Evolutionary conservation across 306 rosid genomes (phyloP), one percentile per base, ranked within the genome.

Genomic region (Cotoneaster glaucophyllus): DNA sequence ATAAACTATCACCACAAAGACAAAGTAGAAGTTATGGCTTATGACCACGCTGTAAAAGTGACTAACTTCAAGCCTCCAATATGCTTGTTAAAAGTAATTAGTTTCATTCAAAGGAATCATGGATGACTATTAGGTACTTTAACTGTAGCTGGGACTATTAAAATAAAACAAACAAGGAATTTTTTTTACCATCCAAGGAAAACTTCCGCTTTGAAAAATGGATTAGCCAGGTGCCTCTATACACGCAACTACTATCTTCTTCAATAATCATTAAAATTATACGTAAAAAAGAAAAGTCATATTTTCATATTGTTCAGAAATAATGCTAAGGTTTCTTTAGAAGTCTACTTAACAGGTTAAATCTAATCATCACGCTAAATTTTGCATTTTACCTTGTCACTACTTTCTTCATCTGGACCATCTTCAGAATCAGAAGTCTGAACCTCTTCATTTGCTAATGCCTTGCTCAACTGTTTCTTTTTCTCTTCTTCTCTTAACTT

Each of bases 401-500:
- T 74, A 70, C 73, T 85, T 71, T 89, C 92, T 77, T 68, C 83
- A 19, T 92, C 90, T 17, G 79, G 80, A 74, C 67, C 88, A 69
- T 77, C 84, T 54, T 86, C 95, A 69, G 90, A 84, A 82, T 84
- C 87, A 59, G 91, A 79, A 73, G 90, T 84, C 82, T 84, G 97
- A 83, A 83, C 83, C 73, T 82, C 93, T 64, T 84, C 93, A 17
- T 71, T 76, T 28, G 84, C 88, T 59, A 91, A 82, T 58, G 92
- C 92, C 86, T 89, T 88, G 86, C 28, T 82, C 61, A 69, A 48
- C 77, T 73, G 77, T 66, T 81, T 89, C 79, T 82, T 88, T 64
- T 75, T 92, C 81, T 92, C 96, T 48, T 84, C 89, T 50, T 90
- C 96, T 82, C 81, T 90, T 41, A 88, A 82, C 84, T 89, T 90